Percentiles rank a stretch among this genome's conserved stretches.
Evolutionary conservation across 202 grass and related monocot genomes (phyloP).

Genomic region (Hordeum pubiflorum): DNA sequence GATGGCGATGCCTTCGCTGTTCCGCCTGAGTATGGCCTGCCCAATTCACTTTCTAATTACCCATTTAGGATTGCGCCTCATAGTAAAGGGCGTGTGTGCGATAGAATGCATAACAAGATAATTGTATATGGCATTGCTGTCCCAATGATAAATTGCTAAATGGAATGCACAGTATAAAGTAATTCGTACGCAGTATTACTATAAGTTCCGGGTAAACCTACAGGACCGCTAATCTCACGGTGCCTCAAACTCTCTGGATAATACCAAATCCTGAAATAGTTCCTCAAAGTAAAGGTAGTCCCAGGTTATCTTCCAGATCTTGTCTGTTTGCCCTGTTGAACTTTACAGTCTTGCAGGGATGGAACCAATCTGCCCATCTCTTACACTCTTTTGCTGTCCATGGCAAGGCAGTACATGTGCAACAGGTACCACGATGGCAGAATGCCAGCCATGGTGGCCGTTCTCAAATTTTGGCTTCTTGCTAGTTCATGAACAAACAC

Average conservation of each 20-base stretch:
- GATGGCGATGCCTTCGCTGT: no score
- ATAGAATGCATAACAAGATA: not conserved
- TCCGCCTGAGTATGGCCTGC: not conserved
- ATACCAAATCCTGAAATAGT: not conserved
- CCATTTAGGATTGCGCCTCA: not conserved
- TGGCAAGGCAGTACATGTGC: not conserved
- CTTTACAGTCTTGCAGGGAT: not conserved
- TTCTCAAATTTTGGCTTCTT: constrained; percentile 16
- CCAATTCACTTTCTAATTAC: not conserved
- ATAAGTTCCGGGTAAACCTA: not conserved
- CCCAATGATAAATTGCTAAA: not conserved
- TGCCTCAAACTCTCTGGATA: not conserved
- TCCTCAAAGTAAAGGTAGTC: not conserved
- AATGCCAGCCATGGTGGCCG: not conserved
- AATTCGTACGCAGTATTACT: not conserved
- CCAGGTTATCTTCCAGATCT: not conserved
- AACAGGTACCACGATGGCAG: not conserved
- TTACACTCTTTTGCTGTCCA: not conserved
- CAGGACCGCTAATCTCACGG: not conserved
- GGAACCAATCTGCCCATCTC: not conserved
- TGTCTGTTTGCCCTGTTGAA: not conserved
- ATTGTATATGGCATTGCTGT: not conserved
- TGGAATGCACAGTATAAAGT: not conserved
- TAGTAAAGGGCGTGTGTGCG: not conserved
- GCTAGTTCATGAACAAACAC: not conserved